Percentiles rank a stretch among this genome's conserved stretches.
phyloP scores from a whole-genome alignment of 2,329 filamentous ascomycete species.

The Calonectria multiphialidica region DNA sequence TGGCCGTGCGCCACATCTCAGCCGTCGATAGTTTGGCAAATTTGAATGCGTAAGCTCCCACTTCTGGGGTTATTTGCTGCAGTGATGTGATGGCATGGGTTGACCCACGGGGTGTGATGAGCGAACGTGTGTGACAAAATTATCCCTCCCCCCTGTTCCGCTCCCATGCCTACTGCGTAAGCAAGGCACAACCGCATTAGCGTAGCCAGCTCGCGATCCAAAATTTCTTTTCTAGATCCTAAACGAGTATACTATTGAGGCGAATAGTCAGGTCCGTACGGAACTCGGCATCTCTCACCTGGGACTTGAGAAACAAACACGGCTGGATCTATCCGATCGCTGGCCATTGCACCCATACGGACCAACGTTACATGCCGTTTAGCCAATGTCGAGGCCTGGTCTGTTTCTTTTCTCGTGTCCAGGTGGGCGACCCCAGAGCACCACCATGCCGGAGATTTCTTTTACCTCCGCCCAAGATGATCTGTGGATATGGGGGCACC shows the following conservation, averaged over 20 bases:
- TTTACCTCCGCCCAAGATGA: not conserved
- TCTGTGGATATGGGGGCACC: not conserved
- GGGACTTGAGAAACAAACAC: not conserved
- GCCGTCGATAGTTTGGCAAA: not conserved
- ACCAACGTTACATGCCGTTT: not conserved
- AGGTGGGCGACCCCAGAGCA: not conserved
- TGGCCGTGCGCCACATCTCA: not conserved
- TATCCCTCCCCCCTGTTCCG: constrained; percentile 2
- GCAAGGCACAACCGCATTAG: constrained; percentile 9
- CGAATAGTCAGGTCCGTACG: not conserved
- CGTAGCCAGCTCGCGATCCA: not conserved
- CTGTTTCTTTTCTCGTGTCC: not conserved
- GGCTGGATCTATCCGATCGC: constrained; percentile 12
- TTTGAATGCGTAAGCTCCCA: not conserved
- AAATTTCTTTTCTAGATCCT: not conserved
- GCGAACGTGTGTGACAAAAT: not conserved
- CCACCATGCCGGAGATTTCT: not conserved
- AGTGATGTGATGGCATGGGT: not conserved
- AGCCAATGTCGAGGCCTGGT: not conserved
- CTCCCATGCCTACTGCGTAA: constrained; percentile 5
- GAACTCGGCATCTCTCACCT: constrained; percentile 7
- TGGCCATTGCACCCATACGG: not conserved
- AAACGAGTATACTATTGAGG: not conserved
- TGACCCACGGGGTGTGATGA: constrained; percentile 1
- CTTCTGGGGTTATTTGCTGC: not conserved